Evolutionary conservation across 495 filamentous ascomycete genomes (phyloP), one percentile per base, ranked within the genome.

Genomic region (Penicillium turbatum): DNA sequence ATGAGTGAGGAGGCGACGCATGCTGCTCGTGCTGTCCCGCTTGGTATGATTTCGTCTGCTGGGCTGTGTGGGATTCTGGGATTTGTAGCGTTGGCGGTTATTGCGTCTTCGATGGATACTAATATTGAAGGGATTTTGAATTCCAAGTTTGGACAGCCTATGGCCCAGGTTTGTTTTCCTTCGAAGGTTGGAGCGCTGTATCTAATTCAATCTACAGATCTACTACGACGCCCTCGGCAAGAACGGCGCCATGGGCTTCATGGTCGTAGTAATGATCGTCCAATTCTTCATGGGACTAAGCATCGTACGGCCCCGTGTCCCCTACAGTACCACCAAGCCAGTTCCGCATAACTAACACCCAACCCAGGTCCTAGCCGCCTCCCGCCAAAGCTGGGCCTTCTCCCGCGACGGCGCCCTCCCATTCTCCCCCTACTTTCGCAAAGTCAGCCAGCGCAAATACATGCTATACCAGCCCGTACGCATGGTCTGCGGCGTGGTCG

Each of bases 1-100:
- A 85, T 85, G 75, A 78, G 73, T 36, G 84, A 86, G 61, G 84
- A 87, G 57, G 83, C 82, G 6, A 71, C 76, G 7, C 83, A 86
- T 67, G 83, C 83, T 11, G 71, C 80, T 0, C 78, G 72, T 30
- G 82, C 83, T 6, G 83, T 86, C 8, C 83, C 84, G 0, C 64
- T 82, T 51, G 83, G 83, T 3, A 86, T 85, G 37, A 66, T 86
- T 13, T 61, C 64, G 37, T 74, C 71, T 0, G 46, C 67, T 7
- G 73, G 68, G 2, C 47, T 68, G 48, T 74, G 72, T 51, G 71
- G 71, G 2, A 57, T 75, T 29, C 50, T 88, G 6, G 85, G 76
- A 0, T 71, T 86, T 43, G 72, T 87, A 75, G 74, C 78, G 12
- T 57, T 86, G 67, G 62, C 66, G 46, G 59, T 74, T 8, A 66